Evolutionary conservation across 768 basidiomycete genomes (phyloP).

Genomic region (Suillus lakei): DNA sequence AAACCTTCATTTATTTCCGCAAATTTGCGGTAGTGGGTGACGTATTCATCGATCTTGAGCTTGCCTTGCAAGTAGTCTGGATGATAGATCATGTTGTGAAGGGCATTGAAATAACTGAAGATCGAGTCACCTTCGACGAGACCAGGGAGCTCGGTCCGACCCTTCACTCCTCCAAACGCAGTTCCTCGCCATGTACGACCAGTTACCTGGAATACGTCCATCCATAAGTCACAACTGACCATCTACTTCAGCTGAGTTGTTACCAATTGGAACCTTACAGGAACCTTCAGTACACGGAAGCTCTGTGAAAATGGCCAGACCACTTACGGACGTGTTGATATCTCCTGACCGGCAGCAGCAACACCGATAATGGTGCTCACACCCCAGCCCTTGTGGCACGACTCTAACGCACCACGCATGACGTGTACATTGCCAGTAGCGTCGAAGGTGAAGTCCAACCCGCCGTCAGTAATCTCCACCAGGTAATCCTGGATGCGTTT

Average conservation of each 20-base stretch:
- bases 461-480: slow-evolving; percentile 93
- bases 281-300: slow-evolving; percentile 20
- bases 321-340: slow-evolving; percentile 83
- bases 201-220: slow-evolving; percentile 58
- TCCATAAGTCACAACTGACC: background rate
- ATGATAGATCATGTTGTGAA: slow-evolving; percentile 9
- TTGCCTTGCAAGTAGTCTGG: slow-evolving; percentile 81
- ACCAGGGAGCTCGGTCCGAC: slow-evolving; percentile 92
- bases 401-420: slow-evolving; percentile 94
- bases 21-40: slow-evolving; percentile 83
- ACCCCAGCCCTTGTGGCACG: slow-evolving; percentile 99
- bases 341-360: slow-evolving; percentile 95
- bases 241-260: background rate
- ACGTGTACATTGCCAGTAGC: slow-evolving; percentile 95
- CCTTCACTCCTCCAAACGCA: slow-evolving; percentile 98
- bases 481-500: slow-evolving; percentile 89
- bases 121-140: slow-evolving; percentile 77
- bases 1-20: slow-evolving; percentile 87
- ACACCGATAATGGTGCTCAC: slow-evolving; percentile 96
- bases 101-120: background rate
- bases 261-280: slow-evolving; percentile 55
- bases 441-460: slow-evolving; percentile 96
- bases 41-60: slow-evolving; percentile 94
- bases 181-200: slow-evolving; percentile 93
- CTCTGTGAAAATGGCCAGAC: slow-evolving; percentile 4